phyloP scores from a whole-genome alignment of 1,139 yeast species.

The Hemisphaericaspora lyxosophila region DNA sequence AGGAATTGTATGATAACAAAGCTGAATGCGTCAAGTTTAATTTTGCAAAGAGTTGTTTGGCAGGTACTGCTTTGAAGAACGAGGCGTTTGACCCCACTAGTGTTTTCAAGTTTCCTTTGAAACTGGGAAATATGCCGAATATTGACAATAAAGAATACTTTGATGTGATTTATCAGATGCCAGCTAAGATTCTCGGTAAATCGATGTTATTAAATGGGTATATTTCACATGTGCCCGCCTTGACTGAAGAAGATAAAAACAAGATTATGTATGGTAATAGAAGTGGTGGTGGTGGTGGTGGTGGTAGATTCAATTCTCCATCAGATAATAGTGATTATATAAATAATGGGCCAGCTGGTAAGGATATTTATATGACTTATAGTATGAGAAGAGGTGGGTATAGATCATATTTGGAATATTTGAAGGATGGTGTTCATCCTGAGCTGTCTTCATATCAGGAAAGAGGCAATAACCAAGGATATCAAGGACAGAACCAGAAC shows the following conservation, averaged over 20 bases:
- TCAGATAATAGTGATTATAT: conserved; percentile 39
- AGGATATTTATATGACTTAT: conserved; percentile 32
- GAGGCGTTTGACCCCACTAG: conserved; percentile 48
- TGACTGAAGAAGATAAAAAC: conserved; percentile 70
- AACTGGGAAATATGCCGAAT: conserved; percentile 55
- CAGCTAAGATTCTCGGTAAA: conserved; percentile 55
- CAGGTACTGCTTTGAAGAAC: conserved; percentile 59
- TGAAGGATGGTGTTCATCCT: conserved; percentile 11
- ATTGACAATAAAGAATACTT: conserved; percentile 57
- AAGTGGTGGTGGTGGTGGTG: conserved; percentile 23
- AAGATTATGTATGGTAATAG: conserved; percentile 47
- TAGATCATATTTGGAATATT: conserved; percentile 28
- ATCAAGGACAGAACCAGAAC: conserved; percentile 13
- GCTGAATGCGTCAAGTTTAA: conserved; percentile 40
- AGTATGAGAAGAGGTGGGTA: conserved; percentile 45
- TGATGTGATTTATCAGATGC: conserved; percentile 59
- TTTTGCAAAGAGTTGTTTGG: conserved; percentile 55
- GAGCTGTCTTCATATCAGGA: background rate
- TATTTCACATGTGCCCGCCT: conserved; percentile 58
- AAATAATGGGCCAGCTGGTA: conserved; percentile 44
- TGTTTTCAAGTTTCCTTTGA: conserved; percentile 58
- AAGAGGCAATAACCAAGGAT: conserved; percentile 8
- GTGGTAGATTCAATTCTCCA: conserved; percentile 34
- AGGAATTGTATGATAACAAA: conserved; percentile 32
- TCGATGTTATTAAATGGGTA: conserved; percentile 85